Percentiles rank a stretch among this genome's conserved stretches.
Conservation (phyloP, 1,139 yeast genomes). For the Yamadazyma diospyri region DNA sequence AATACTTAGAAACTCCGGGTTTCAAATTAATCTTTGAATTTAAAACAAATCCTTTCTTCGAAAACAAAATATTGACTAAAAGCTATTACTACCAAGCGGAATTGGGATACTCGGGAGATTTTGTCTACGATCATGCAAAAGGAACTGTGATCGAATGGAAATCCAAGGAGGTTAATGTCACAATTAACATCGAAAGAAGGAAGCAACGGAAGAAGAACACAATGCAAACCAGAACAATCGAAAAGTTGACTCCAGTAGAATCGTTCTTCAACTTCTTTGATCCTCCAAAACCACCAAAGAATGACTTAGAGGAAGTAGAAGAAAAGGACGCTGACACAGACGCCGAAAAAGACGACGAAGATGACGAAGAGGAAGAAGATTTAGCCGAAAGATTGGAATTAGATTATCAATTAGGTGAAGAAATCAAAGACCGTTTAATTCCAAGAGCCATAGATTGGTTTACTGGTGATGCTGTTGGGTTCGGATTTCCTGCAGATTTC, state of each 20-base stretch:
- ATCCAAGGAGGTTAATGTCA: conserved; percentile 75
- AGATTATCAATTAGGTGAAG: conserved; percentile 96
- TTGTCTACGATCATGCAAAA: conserved; percentile 94
- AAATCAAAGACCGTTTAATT: conserved; percentile 89
- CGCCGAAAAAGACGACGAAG: conserved; percentile 39
- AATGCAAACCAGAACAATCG: conserved; percentile 94
- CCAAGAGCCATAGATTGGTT: conserved; percentile 98
- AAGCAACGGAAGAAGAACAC: conserved; percentile 98
- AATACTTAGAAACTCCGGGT: conserved; percentile 86
- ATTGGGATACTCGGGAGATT: conserved; percentile 92
- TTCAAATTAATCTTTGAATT: conserved; percentile 84
- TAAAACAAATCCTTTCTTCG: conserved; percentile 71
- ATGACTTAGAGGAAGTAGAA: conserved; percentile 43
- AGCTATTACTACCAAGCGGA: conserved; percentile 94
- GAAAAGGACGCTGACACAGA: conserved; percentile 44
- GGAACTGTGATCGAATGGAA: conserved; percentile 87
- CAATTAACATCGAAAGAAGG: conserved; percentile 86
- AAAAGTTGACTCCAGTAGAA: conserved; percentile 87
- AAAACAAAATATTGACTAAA: conserved; percentile 69
- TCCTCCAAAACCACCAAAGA: conserved; percentile 80
- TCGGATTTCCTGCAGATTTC: conserved; percentile 43
- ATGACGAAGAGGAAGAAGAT: conserved; percentile 57
- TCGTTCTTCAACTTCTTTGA: conserved; percentile 94
- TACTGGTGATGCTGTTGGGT: conserved; percentile 89
- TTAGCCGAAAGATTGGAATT: conserved; percentile 82